A percentile compares a stretch with the other conserved stretches of the same genome.
Conservation (phyloP, 1,284 basidiomycete species). For the Microbotryum violaceum region DNA sequence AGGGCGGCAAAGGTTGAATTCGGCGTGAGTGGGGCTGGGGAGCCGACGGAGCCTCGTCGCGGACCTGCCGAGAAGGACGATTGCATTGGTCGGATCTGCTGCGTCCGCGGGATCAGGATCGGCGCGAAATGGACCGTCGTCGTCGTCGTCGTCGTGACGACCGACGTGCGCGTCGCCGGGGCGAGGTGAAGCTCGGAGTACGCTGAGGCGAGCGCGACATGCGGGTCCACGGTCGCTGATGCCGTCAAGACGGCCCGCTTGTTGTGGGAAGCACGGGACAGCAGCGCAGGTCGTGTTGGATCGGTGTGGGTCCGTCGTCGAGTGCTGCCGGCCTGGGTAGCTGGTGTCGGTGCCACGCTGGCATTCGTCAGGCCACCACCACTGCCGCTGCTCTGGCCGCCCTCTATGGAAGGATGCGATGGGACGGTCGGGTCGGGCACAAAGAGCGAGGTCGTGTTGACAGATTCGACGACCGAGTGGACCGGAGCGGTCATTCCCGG, state of each 20-base stretch:
- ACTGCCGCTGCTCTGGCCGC: too few species aligned
- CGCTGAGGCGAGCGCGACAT: background rate
- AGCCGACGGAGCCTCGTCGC: background rate
- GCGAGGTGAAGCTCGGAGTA: constrained; percentile 31
- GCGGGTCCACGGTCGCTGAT: background rate
- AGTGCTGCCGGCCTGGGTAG: too few species aligned
- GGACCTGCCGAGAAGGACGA: constrained; percentile 17
- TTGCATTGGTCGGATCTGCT: constrained; percentile 3
- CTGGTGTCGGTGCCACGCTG: too few species aligned
- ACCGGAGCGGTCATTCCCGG: too few species aligned
- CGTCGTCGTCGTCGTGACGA: constrained; percentile 36
- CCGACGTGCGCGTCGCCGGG: constrained; percentile 32
- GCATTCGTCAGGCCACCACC: too few species aligned
- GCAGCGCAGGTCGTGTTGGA: background rate
- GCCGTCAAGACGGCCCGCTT: background rate
- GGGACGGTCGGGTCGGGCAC: too few species aligned
- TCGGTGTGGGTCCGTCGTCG: too few species aligned
- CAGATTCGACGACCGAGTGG: too few species aligned
- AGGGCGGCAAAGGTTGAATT: constrained; percentile 1
- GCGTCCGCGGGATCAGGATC: constrained; percentile 30
- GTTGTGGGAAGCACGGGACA: background rate
- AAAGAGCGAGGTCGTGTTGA: too few species aligned
- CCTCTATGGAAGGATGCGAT: too few species aligned
- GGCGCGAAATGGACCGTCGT: constrained; percentile 37
- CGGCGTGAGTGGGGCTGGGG: constrained; percentile 1